phyloP scores from a whole-genome alignment of 306 rosid genomes.

The Prunus mume region DNA sequence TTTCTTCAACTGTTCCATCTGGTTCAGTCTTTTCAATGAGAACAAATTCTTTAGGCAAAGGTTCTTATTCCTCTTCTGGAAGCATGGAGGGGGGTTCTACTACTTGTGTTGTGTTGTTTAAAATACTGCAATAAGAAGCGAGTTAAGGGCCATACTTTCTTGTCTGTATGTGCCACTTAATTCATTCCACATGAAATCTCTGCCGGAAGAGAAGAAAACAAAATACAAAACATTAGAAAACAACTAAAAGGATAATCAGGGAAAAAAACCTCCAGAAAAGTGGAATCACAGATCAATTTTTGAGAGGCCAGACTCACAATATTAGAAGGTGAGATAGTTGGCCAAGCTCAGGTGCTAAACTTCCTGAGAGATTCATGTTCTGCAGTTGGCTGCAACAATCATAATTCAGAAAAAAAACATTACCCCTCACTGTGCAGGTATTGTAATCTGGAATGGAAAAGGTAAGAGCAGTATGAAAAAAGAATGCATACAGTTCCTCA shows the following conservation, averaged over 20 bases:
- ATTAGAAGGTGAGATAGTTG: slow-evolving; percentile 53
- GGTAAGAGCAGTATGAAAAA: background rate
- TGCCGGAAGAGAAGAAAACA: slow-evolving; percentile 19
- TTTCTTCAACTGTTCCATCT: no score
- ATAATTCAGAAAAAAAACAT: slow-evolving; percentile 6
- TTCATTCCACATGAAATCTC: slow-evolving; percentile 92
- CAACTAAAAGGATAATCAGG: slow-evolving; percentile 13
- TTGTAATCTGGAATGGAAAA: background rate
- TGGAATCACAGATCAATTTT: slow-evolving; percentile 14
- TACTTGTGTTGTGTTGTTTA: no score
- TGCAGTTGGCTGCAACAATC: slow-evolving; percentile 57
- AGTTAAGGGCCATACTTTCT: no score
- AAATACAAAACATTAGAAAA: slow-evolving; percentile 36
- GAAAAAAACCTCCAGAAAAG: background rate
- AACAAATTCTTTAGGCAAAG: no score
- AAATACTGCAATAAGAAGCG: no score
- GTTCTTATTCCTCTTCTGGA: no score
- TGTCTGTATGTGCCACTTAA: slow-evolving; percentile 40
- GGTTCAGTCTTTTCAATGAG: no score
- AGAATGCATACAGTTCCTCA: slow-evolving; percentile 53
- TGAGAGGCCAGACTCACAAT: slow-evolving; percentile 50
- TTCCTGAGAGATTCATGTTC: slow-evolving; percentile 66
- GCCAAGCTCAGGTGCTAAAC: slow-evolving; percentile 65
- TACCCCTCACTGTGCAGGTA: background rate
- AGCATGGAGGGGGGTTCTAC: no score